Evolutionary conservation across 2,329 filamentous ascomycete species (phyloP).

Genomic region (Talaromyces sp.): DNA sequence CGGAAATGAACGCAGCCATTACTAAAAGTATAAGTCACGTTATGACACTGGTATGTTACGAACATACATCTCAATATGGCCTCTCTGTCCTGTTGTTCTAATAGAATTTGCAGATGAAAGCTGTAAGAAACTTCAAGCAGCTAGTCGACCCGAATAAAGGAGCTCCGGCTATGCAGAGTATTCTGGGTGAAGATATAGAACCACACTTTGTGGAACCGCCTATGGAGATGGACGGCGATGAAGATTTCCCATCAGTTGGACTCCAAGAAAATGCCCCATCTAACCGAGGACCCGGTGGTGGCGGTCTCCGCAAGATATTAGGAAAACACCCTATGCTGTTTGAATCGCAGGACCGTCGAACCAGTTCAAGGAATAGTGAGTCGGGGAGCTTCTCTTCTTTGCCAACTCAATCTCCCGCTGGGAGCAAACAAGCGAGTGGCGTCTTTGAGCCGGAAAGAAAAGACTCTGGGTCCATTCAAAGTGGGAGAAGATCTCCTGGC

Average conservation of each 20-base stretch:
- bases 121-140: conserved; percentile 83
- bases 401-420: conserved; percentile 14
- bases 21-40: conserved; percentile 87
- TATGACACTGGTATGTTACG: conserved; percentile 67
- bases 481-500: conserved; percentile 19
- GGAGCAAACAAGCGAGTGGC: conserved; percentile 19
- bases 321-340: conserved; percentile 56
- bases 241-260: conserved; percentile 31
- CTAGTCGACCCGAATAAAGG: conserved; percentile 63
- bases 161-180: conserved; percentile 57
- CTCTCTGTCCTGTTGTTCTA: conserved; percentile 2
- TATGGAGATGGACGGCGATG: conserved; percentile 51
- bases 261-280: conserved; percentile 16
- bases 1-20: conserved; percentile 88
- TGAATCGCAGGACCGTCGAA: conserved; percentile 33
- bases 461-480: conserved; percentile 31
- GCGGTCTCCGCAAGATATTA: conserved; percentile 54
- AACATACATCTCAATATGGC: background rate
- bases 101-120: conserved; percentile 70
- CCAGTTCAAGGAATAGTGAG: conserved; percentile 13
- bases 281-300: conserved; percentile 46
- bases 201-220: conserved; percentile 62
- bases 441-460: conserved; percentile 25
- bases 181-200: conserved; percentile 59
- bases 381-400: conserved; percentile 17